Evolutionary conservation across 2,329 filamentous ascomycete genomes (phyloP), one percentile per base, ranked within the genome.

Genomic region (Fusarium xylarioides): DNA sequence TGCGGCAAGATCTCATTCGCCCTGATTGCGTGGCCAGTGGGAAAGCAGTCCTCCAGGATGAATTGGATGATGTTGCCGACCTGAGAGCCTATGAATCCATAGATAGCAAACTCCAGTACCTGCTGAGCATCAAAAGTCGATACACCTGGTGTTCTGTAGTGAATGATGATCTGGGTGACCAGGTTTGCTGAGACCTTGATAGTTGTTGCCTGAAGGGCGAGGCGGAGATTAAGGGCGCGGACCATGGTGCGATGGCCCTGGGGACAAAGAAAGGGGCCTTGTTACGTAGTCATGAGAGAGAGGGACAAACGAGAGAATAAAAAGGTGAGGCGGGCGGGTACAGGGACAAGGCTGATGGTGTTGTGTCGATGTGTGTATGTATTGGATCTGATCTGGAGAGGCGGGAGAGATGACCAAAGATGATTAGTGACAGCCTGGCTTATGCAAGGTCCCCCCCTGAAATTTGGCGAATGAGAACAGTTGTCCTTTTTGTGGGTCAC

Each of bases 51-150:
- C 69, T 82, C 81, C 43, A 82, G 79, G 35, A 80, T 59, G 47
- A 79, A 80, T 59, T 82, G 81, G 56, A 81, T 77, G 56, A 80
- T 66, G 75, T 82, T 82, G 68, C 80, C 79, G 71, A 82, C 74
- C 70, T 81, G 80, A 2, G 80, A 81, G 23, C 80, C 79, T 61
- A 82, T 44, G 53, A 79, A 76, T 26, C 81, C 81, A 59, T 81
- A 82, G 43, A 81, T 53, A 32, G 80, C 81, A 58, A 82, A 82
- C 73, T 82, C 81, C 37, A 77, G 43, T 26, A 82, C 77, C 69
- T 81, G 81, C 70, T 81, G 81, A 58, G 61, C 62, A 73, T 82
- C 81, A 66, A 81, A 74, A 7, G 72, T 61, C 15, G 69, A 62
- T 21, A 70, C 37, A 5, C 56, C 63, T 7, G 78, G 68, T 35